Base-by-base conservation (phyloP, 2,329 filamentous ascomycete genomes). In the Geosmithia putterillii region DNA sequence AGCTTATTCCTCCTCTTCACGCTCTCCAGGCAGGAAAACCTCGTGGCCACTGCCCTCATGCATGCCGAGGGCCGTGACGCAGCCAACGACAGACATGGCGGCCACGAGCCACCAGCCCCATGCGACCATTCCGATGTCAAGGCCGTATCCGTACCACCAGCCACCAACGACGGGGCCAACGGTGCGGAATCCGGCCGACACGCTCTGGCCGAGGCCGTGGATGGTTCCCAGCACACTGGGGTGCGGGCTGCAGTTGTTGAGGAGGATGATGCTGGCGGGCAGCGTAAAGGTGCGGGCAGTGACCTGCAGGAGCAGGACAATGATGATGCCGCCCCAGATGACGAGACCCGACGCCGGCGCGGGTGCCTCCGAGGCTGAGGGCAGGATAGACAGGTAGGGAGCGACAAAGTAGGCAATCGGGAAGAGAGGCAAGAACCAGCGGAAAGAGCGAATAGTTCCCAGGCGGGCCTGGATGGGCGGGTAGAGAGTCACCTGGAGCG, bases 211-310 rank as follows among this genome's bases (percentile, higher is more conserved):
- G 1, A 74, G 55, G 6, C 72, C 71, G 46, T 76, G 74, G 9
- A 80, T 68, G 0, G 74, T 74, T 1, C 74, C 75, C 15, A 79
- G 58, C 3, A 77, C 73, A 40, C 67, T 71, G 0, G 73, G 73
- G 50, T 77, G 71, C 1, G 76, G 75, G 35, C 71, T 73, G 51
- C 73, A 73, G 52, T 80, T 79, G 51, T 79, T 79, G 38, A 79
- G 60, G 8, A 79, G 57, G 44, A 79, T 76, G 32, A 76, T 74
- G 53, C 70, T 74, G 3, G 71, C 71, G 1, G 74, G 74, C 8
- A 75, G 59, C 0, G 72, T 72, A 52, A 89, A 86, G 0, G 85
- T 90, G 22, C 84, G 71, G 0, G 80, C 83, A 4, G 81, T 67
- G 15, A 87, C 83, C 55, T 89, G 84, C 8, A 87, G 57, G 15